Base-by-base conservation (phyloP, 2,329 filamentous ascomycete genomes). In the Penicillium sp. region DNA sequence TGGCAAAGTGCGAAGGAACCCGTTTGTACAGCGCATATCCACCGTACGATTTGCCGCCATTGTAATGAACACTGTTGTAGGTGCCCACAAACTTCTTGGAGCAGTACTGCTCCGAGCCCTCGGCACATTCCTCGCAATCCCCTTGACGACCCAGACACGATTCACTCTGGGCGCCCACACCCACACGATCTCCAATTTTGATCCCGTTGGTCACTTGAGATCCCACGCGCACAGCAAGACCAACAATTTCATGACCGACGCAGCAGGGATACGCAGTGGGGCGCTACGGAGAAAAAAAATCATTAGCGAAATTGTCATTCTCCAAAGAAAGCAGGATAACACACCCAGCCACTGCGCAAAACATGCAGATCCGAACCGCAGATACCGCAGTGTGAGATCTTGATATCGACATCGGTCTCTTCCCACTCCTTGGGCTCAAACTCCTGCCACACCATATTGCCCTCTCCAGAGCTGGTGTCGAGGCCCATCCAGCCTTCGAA, bases 231-330 rank as follows among this genome's bases (percentile, higher is more conserved):
- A 79, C 72, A 4, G 69, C 76, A 1, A 64, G 72, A 35, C 80
- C 79, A 30, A 82, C 73, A 29, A 82, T 79, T 54, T 83, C 80
- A 54, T 83, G 79, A 35, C 79, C 79, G 13, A 81, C 76, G 35
- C 73, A 74, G 33, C 75, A 60, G 12, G 67, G 67, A 39, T 69
- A 69, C 2, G 36, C 32, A 22, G 57, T 48, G 10, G 59, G 56
- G 14, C 53, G 47, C 61, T 64, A 27, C 25, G 25, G 12, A 11
- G 25, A 13, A n/a, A 10, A 26, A 2, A 27, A 34, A n/a, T n/a
- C 18, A 26, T 42, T 37, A 44, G 30, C 22, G n/a, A n/a, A n/a
- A n/a, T n/a, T n/a, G n/a, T n/a, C n/a, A n/a, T n/a, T n/a, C n/a
- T n/a, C n/a, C n/a, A n/a, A n/a, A n/a, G n/a, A n/a, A n/a, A n/a